Evolutionary conservation across 1,284 basidiomycete species (phyloP), one percentile per base, ranked within the genome.

Genomic region (Pseudozyma flocculosa): DNA sequence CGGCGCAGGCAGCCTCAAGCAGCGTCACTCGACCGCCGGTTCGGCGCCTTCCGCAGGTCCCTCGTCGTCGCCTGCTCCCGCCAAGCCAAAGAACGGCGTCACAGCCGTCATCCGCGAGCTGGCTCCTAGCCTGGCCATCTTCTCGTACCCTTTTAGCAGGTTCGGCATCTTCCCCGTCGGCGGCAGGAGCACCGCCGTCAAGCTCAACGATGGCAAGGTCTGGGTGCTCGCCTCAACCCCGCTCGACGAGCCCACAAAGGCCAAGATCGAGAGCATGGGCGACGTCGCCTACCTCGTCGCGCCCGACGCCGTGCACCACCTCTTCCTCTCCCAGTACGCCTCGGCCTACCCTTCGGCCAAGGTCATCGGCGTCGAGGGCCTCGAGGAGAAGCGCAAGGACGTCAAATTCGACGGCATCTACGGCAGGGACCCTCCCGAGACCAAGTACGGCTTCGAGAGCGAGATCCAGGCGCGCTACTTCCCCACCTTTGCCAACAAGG

Each of bases 181-280:
- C 11, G 78, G 78, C 10, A 65, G 78, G 32, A 50, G 71, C 53
- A 61, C 94, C 89, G 92, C 91, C 1, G 82, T 95, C 73, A 86
- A 84, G 78, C 80, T 95, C 50, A 80, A 80, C 43, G 52, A 63
- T 18, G 62, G 59, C 4, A 40, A 39, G 7, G 85, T 95, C 22
- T 93, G 90, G 85, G 82, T 95, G 1, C 82, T 94, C 29, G 91
- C 90, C 1, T 92, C 89, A 2, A 90, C 90, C 3, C 88, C 89
- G 0, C 80, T 91, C 48, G 85, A 86, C 43, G 79, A 83, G 5
- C 60, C 57, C 17, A 93, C 89, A 1, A 87, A 86, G 75, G 70
- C 81, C 2, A 88, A 85, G 55, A 78, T 94, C 24, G 83, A 86
- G 46, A 82, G 85, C 45, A 80, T 95, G 5, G 90, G 91, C 0